Conservation (phyloP, 192 early-diverging fungal genomes). For the Podila horticola region DNA sequence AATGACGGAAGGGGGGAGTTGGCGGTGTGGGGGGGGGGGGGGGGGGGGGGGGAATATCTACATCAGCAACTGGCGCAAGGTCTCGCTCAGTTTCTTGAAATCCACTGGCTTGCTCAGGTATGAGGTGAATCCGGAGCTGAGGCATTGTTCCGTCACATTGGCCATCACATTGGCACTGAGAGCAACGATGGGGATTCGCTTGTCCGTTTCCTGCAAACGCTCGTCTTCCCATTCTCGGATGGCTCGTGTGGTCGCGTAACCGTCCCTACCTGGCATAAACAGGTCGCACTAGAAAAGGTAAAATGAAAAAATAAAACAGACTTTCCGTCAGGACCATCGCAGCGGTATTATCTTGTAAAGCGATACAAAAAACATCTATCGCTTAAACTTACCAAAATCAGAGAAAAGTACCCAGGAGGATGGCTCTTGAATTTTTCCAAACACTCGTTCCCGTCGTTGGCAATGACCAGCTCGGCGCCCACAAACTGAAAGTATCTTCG, state of each 20-base stretch:
- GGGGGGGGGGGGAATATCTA: no score
- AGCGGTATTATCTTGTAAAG: neutral
- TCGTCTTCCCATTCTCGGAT: conserved; percentile 62
- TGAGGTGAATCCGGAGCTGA: conserved; percentile 59
- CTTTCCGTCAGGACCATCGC: neutral
- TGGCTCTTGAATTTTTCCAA: conserved; percentile 54
- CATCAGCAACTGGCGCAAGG: conserved; percentile 43
- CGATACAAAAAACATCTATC: neutral
- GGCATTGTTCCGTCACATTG: conserved; percentile 59
- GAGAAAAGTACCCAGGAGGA: conserved; percentile 56
- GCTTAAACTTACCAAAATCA: conserved; percentile 54
- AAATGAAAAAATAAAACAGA: neutral
- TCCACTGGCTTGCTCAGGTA: conserved; percentile 69
- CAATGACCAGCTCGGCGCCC: conserved; percentile 58
- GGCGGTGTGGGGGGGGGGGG: no score
- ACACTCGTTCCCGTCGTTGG: conserved; percentile 59
- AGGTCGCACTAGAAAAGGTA: conserved; percentile 55
- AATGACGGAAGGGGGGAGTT: neutral
- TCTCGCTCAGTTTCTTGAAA: conserved; percentile 59
- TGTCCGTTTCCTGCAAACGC: conserved; percentile 24
- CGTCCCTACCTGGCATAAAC: conserved; percentile 71
- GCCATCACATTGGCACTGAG: conserved; percentile 69
- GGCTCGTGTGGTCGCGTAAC: conserved; percentile 62
- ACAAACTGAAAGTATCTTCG: conserved; percentile 57
- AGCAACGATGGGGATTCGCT: conserved; percentile 63